These are phyloP conservation scores for Simmondsia chinensis DNA, from an alignment of 148 eudicot species.

Conservation along the genomic window DNA sequence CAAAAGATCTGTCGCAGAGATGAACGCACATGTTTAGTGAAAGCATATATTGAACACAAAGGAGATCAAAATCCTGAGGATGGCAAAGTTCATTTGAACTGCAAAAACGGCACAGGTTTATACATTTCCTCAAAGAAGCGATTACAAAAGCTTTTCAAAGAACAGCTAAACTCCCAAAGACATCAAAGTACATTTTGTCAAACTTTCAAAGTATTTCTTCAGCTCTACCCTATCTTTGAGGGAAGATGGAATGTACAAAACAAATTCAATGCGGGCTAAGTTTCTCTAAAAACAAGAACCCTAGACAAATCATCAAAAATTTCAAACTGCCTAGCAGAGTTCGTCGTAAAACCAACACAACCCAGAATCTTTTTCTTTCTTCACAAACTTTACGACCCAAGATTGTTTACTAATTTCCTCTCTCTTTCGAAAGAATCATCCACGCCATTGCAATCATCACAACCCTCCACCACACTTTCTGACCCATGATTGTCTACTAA, in stretches of 20 bases:
- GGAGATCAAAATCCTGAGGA: slow-evolving; percentile 4
- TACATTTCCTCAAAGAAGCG: slow-evolving; percentile 22
- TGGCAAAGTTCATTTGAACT: slow-evolving; percentile 19
- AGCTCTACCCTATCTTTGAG: slow-evolving; percentile 27
- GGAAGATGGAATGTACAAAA: slow-evolving; percentile 40
- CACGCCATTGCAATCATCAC: slow-evolving; percentile 6
- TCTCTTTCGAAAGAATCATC: slow-evolving; percentile 5
- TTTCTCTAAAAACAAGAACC: slow-evolving; percentile 13
- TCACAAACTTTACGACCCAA: no score
- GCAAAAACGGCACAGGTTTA: slow-evolving; percentile 22
- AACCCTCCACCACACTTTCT: slow-evolving; percentile 7
- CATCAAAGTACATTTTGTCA: slow-evolving; percentile 10
- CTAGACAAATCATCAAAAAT: no score
- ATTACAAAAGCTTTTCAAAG: slow-evolving; percentile 26
- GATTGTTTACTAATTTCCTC: not conserved
- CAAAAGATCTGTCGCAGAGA: not conserved
- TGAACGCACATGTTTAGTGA: not conserved
- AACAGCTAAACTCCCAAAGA: slow-evolving; percentile 26
- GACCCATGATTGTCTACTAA: slow-evolving; percentile 19
- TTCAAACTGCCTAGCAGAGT: no score
- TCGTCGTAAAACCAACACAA: no score
- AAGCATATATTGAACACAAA: not conserved
- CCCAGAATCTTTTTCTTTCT: no score
- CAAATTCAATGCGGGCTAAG: slow-evolving; percentile 23
- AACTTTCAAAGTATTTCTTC: no score